Percentiles rank a stretch among this genome's conserved stretches.
phyloP scores from a whole-genome alignment of 1,139 yeast species.

The Yamadazyma siamensis region DNA sequence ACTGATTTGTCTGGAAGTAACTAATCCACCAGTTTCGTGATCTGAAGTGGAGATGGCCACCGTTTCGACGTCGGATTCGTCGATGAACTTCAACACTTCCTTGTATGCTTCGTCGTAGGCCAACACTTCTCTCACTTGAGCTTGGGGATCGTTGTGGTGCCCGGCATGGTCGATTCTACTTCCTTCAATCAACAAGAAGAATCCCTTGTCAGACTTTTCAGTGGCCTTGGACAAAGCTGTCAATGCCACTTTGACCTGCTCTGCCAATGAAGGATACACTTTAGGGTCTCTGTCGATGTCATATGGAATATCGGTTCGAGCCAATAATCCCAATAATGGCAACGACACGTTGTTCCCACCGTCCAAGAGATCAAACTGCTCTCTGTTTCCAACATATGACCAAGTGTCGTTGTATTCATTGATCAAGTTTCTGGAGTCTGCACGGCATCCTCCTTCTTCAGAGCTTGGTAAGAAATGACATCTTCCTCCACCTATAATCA shows the following conservation, averaged over 20 bases:
- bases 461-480: conserved; percentile 59
- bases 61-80: conserved; percentile 64
- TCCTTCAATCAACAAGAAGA: conserved; percentile 79
- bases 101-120: conserved; percentile 70
- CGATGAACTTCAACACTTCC: conserved; percentile 65
- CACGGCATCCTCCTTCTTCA: conserved; percentile 57
- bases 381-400: conserved; percentile 59
- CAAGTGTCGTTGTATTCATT: conserved; percentile 62
- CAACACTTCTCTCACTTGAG: conserved; percentile 56
- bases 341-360: conserved; percentile 58
- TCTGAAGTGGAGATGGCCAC: conserved; percentile 76
- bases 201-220: conserved; percentile 67
- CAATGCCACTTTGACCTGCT: conserved; percentile 68
- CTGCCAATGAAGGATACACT: conserved; percentile 69
- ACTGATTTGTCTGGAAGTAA: conserved; percentile 67
- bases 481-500: conserved; percentile 87
- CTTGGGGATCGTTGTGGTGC: conserved; percentile 84
- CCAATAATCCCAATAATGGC: conserved; percentile 72
- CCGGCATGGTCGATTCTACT: conserved; percentile 92
- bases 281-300: conserved; percentile 65
- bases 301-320: conserved; percentile 72
- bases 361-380: conserved; percentile 50
- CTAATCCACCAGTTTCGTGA: conserved; percentile 89
- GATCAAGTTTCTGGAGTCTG: conserved; percentile 61
- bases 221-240: conserved; percentile 63